Percentiles rank a stretch among this genome's conserved stretches.
Evolutionary conservation across 1,284 basidiomycete genomes (phyloP).

Genomic region (Austroboletus novae-zelandiae): DNA sequence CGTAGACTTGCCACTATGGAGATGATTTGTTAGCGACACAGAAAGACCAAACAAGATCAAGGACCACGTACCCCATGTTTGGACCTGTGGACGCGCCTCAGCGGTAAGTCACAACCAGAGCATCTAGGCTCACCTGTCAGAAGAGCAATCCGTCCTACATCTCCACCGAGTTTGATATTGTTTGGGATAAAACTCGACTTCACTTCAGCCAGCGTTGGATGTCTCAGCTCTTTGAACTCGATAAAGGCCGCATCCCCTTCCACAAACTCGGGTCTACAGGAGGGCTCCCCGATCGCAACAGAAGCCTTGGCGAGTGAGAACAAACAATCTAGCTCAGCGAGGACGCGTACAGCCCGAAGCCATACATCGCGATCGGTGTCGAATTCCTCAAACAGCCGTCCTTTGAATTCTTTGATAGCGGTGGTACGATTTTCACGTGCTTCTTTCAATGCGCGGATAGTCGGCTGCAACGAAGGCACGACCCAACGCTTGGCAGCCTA

Average conservation of each 20-base stretch:
- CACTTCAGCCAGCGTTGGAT: conserved; percentile 75
- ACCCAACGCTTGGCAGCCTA: conserved; percentile 75
- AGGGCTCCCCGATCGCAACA: conserved; percentile 85
- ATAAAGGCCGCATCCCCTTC: conserved; percentile 77
- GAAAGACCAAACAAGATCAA: background rate
- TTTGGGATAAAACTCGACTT: conserved; percentile 91
- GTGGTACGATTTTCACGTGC: conserved; percentile 83
- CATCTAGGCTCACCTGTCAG: conserved; percentile 68
- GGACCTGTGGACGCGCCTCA: conserved; percentile 52
- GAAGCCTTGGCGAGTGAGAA: conserved; percentile 92
- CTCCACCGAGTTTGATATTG: conserved; percentile 83
- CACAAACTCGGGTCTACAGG: conserved; percentile 87
- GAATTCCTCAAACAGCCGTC: conserved; percentile 81
- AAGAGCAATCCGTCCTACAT: conserved; percentile 77
- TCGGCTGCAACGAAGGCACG: conserved; percentile 67
- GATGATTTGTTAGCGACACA: conserved; percentile 1
- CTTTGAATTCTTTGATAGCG: conserved; percentile 80
- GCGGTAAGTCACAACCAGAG: background rate
- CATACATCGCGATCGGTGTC: conserved; percentile 79
- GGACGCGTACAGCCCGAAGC: conserved; percentile 74
- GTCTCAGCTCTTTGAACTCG: conserved; percentile 80
- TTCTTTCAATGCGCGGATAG: conserved; percentile 84
- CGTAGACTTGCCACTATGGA: conserved; percentile 77
- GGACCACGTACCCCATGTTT: conserved; percentile 76
- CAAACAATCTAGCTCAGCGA: conserved; percentile 91